These are phyloP conservation scores for Naematelia aurantialba DNA, from an alignment of 768 basidiomycete genomes.

Conservation along the genomic window DNA sequence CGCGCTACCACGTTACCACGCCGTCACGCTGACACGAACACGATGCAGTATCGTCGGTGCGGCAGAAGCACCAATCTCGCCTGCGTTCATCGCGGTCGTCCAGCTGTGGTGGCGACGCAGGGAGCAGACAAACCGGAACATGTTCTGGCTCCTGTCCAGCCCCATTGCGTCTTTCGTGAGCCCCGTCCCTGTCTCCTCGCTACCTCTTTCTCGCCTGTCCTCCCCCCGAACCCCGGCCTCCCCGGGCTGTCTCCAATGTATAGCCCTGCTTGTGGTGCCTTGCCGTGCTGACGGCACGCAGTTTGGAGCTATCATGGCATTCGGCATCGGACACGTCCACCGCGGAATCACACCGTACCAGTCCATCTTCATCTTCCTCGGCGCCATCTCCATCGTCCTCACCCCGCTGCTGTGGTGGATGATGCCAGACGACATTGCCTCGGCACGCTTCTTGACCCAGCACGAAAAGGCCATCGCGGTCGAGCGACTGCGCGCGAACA, in stretches of 20 bases:
- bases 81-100: slow-evolving; percentile 54
- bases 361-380: slow-evolving; percentile 24
- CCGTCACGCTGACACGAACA: neutral
- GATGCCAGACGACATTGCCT: slow-evolving; percentile 20
- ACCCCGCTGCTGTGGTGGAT: slow-evolving; percentile 13
- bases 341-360: slow-evolving; percentile 16
- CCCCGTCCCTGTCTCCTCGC: too few species aligned
- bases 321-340: slow-evolving; percentile 11
- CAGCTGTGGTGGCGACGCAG: slow-evolving; percentile 23
- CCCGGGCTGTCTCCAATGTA: too few species aligned
- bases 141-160: slow-evolving; percentile 17
- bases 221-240: too few species aligned
- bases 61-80: slow-evolving; percentile 51
- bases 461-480: slow-evolving; percentile 27
- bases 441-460: slow-evolving; percentile 29
- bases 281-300: slow-evolving; percentile 8
- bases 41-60: slow-evolving; percentile 44
- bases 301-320: slow-evolving; percentile 18
- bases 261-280: too few species aligned
- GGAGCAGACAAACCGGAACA: slow-evolving; percentile 24
- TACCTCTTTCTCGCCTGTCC: neutral
- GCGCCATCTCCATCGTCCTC: slow-evolving; percentile 18
- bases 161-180: slow-evolving; percentile 21
- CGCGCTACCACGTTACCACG: slow-evolving; percentile 6
- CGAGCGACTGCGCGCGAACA: slow-evolving; percentile 28